These are phyloP conservation scores for Rhodotorula sp. DNA, from an alignment of 1,284 basidiomycete genomes.

Conservation along the genomic window DNA sequence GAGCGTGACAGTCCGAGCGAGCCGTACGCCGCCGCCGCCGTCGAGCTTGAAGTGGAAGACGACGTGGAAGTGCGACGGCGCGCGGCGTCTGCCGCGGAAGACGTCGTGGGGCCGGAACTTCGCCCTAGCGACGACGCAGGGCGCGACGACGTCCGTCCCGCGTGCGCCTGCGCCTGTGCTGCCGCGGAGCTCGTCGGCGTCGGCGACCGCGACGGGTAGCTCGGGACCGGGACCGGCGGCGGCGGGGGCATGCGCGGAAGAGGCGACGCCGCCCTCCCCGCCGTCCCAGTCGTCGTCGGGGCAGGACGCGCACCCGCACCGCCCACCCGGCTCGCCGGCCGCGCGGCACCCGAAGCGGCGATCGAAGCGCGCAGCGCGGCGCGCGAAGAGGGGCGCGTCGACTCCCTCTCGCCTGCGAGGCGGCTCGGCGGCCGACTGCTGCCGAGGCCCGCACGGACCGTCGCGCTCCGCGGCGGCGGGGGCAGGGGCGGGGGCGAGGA, in stretches of 20 bases:
- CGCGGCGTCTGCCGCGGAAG: too few species aligned
- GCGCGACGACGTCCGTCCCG: too few species aligned
- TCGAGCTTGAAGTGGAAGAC: too few species aligned
- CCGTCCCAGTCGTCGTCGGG: too few species aligned
- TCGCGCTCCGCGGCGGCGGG: slow-evolving; percentile 16
- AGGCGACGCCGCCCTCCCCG: neutral
- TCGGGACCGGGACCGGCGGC: neutral
- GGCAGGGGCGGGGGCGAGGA: neutral
- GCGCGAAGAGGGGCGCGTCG: slow-evolving; percentile 29
- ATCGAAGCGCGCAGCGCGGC: slow-evolving; percentile 22
- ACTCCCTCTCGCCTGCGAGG: slow-evolving; percentile 1
- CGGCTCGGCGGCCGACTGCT: neutral
- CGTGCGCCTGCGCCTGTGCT: neutral
- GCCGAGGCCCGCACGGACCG: neutral
- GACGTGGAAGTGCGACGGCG: too few species aligned
- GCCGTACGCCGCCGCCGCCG: too few species aligned
- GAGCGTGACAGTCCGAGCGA: too few species aligned
- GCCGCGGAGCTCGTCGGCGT: neutral
- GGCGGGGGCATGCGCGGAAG: neutral
- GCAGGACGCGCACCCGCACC: neutral
- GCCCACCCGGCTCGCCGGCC: neutral
- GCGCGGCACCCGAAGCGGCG: neutral
- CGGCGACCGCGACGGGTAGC: neutral
- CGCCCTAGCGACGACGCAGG: too few species aligned
- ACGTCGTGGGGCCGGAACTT: too few species aligned